Evolutionary conservation across 495 filamentous ascomycete genomes (phyloP).

Genomic region (Aspergillus hancockii): DNA sequence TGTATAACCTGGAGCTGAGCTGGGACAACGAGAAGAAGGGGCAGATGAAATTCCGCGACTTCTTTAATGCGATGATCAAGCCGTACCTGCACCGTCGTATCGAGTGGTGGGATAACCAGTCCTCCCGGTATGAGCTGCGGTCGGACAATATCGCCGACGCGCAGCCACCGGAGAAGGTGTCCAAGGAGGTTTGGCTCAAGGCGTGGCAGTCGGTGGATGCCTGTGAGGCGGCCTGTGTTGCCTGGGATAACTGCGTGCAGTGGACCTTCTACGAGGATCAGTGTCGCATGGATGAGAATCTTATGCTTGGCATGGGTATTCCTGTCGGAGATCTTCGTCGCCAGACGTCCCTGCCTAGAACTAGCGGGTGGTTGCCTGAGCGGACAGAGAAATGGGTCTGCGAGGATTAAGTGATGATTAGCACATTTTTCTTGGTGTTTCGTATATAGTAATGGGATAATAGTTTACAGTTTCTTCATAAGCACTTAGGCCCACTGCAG

Average conservation of each 20-base stretch:
- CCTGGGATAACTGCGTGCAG: conserved; percentile 31
- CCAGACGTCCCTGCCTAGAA: conserved; percentile 24
- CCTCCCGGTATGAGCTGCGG: conserved; percentile 28
- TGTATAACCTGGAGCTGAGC: conserved; percentile 28
- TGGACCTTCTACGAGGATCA: conserved; percentile 32
- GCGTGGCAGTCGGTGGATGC: conserved; percentile 28
- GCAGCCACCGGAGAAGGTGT: conserved; percentile 20
- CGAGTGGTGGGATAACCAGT: conserved; percentile 31
- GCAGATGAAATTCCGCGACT: conserved; percentile 24
- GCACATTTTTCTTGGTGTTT: background rate
- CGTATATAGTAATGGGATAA: background rate
- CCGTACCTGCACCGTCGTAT: conserved; percentile 22
- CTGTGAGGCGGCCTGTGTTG: conserved; percentile 26
- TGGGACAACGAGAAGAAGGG: conserved; percentile 28
- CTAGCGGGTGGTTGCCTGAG: conserved; percentile 29
- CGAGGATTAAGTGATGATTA: conserved; percentile 12
- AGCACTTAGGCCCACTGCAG: too few relatives aligned
- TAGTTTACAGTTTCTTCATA: background rate
- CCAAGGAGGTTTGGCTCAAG: conserved; percentile 20
- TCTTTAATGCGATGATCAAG: conserved; percentile 23
- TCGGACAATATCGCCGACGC: conserved; percentile 22
- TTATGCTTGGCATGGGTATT: conserved; percentile 24
- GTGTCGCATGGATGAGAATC: conserved; percentile 26
- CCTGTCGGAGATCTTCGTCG: conserved; percentile 26
- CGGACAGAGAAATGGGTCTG: conserved; percentile 26